Evolutionary conservation across 2,329 filamentous ascomycete species (phyloP).

Genomic region (Pezizomycotina sp.): DNA sequence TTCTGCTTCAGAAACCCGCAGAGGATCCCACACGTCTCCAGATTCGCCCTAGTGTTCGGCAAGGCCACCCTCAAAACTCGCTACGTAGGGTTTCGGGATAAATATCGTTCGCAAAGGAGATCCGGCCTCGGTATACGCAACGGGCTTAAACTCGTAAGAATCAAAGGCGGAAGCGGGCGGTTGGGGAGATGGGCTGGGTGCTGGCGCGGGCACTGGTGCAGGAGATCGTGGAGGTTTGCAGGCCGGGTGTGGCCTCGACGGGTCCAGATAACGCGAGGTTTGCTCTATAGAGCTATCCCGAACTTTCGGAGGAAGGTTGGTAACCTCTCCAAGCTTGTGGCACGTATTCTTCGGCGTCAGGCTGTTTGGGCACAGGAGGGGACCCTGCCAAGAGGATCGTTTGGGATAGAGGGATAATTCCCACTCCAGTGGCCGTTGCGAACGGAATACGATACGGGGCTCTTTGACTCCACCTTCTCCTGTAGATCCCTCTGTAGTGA

Average conservation of each 20-base stretch:
- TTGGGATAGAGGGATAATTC: constrained; percentile 15
- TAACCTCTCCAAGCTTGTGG: no score
- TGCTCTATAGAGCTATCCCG: no score
- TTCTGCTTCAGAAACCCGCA: constrained; percentile 85
- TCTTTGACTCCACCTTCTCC: constrained; percentile 10
- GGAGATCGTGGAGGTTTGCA: constrained; percentile 12
- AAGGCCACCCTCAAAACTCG: constrained; percentile 59
- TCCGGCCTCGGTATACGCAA: constrained; percentile 79
- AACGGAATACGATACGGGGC: constrained; percentile 10
- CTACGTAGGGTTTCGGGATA: constrained; percentile 53
- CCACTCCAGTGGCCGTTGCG: constrained; percentile 10
- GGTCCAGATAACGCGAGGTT: no score
- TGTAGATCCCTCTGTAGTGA: constrained; percentile 7
- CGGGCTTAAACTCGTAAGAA: constrained; percentile 61
- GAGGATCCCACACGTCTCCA: constrained; percentile 91
- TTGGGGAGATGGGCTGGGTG: constrained; percentile 19
- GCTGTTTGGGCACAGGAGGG: no score
- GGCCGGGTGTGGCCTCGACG: constrained; percentile 1
- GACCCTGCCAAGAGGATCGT: no score
- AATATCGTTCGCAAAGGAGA: constrained; percentile 75
- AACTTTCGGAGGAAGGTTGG: no score
- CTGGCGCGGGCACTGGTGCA: constrained; percentile 25
- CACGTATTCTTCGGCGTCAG: no score
- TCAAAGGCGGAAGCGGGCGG: constrained; percentile 35
- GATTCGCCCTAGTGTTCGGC: constrained; percentile 59